Evolutionary conservation across 345 rosid species (phyloP), one percentile per base, ranked within the genome.

Genomic region (Bretschneidera sinensis): DNA sequence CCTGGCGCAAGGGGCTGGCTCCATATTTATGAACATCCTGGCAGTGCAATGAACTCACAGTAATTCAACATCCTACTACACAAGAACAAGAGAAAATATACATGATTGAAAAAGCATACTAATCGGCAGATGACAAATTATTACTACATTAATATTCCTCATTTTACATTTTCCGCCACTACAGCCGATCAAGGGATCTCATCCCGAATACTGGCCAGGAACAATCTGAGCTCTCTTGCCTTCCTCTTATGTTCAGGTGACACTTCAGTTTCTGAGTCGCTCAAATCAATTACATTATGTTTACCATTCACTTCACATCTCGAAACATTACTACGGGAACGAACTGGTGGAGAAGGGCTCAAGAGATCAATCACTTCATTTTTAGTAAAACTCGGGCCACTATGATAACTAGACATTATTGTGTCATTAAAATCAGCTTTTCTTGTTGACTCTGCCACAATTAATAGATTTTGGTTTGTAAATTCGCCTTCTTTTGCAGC

Each of bases 291-390:
- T 62, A 83, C 53, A n/a, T n/a, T n/a, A n/a, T n/a, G 33, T 28
- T 69, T 72, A 51, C 68, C 51, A 49, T 61, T 72, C 34, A 63
- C 74, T 53, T 59, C 63, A 49, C 51, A 70, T 72, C 70, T 78
- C 20, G 75, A 55, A 59, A 63, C 55, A 39, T 54, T n/a, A n/a
- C n/a, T n/a, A n/a, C n/a, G n/a, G n/a, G n/a, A n/a, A n/a, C n/a
- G n/a, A n/a, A 62, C 50, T 51, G 54, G 55, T 11, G 88, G 87
- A 18, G 84, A 74, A 31, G 98, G 98, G 77, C 92, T 89, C 61
- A 67, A 71, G 54, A 92, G 97, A 69, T 90, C 87, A 25, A 89
- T 81, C 68, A 89, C 63, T 70, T 85, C 84, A 23, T 71, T 58
- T 54, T 73, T 65, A 2, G 69, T 55, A 13, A 25, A 61, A 0